Evolutionary conservation across 208 protist genomes (phyloP).

Genomic region (Leptomonas seymouri): DNA sequence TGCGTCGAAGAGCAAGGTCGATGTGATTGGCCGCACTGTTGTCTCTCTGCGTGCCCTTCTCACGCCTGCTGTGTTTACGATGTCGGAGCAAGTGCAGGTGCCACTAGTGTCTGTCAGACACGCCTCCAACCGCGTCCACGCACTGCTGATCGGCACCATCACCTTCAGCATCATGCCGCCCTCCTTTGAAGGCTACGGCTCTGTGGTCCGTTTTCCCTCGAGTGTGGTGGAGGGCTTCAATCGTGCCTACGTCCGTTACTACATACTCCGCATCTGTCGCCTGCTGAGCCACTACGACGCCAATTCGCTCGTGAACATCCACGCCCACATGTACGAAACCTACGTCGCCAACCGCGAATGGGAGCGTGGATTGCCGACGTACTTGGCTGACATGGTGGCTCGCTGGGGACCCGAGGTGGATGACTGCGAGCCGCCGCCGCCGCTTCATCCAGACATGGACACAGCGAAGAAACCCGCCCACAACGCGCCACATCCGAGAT

Average conservation of each 20-base stretch:
- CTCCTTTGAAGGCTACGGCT: conserved; percentile 62
- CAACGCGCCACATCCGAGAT: not conserved
- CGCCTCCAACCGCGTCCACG: conserved; percentile 47
- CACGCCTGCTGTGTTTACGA: conserved; percentile 64
- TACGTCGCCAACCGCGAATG: conserved; percentile 54
- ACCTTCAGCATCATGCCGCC: conserved; percentile 62
- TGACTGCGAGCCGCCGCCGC: conserved; percentile 28
- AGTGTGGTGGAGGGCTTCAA: conserved; percentile 40
- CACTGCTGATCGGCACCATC: conserved; percentile 57
- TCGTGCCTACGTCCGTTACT: conserved; percentile 73
- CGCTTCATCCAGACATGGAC: not conserved
- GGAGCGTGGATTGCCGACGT: conserved; percentile 46
- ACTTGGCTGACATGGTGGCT: conserved; percentile 47
- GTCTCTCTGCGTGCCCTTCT: conserved; percentile 79
- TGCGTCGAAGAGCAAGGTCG: conserved; percentile 27
- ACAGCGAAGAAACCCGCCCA: not conserved
- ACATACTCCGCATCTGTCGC: conserved; percentile 55
- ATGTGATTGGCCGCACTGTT: conserved; percentile 46
- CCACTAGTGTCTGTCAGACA: conserved; percentile 63
- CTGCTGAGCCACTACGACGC: conserved; percentile 73
- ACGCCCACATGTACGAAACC: conserved; percentile 63
- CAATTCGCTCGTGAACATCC: conserved; percentile 65
- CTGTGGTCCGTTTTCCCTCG: conserved; percentile 40
- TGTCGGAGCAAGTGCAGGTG: conserved; percentile 66
- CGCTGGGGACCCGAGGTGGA: conserved; percentile 68